A percentile compares a stretch with the other conserved stretches of the same genome.
Evolutionary conservation across 768 basidiomycete genomes (phyloP).

Genomic region (Trichaptum fuscoviolaceum): DNA sequence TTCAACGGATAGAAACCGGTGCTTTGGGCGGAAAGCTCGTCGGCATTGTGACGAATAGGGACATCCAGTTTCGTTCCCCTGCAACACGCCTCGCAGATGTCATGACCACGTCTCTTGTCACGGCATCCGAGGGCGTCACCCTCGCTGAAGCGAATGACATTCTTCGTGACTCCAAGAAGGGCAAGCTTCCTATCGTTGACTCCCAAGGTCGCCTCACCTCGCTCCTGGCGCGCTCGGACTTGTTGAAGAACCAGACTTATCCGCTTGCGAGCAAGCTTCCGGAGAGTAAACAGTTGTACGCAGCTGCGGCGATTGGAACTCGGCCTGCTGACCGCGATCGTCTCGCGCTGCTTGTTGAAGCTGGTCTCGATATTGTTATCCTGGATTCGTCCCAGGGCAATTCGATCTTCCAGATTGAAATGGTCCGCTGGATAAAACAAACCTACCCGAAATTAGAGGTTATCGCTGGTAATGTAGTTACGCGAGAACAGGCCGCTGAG

Average conservation of each 20-base stretch:
- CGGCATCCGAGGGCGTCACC: conserved; percentile 83
- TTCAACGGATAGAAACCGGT: conserved; percentile 63
- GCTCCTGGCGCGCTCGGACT: conserved; percentile 92
- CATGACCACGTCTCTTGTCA: conserved; percentile 88
- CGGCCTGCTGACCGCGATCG: conserved; percentile 84
- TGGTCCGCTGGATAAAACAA: conserved; percentile 89
- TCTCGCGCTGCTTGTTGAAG: conserved; percentile 80
- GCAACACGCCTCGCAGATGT: conserved; percentile 65
- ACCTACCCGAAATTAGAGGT: conserved; percentile 85
- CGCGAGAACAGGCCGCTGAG: conserved; percentile 91
- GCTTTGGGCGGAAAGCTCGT: conserved; percentile 85
- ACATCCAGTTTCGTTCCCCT: conserved; percentile 85
- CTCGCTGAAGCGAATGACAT: conserved; percentile 90
- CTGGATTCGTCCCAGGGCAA: conserved; percentile 98
- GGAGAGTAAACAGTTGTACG: conserved; percentile 89
- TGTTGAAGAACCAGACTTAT: conserved; percentile 96
- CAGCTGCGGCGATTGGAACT: conserved; percentile 93
- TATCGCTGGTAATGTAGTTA: conserved; percentile 97
- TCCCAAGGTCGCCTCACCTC: conserved; percentile 58
- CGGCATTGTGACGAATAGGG: conserved; percentile 94
- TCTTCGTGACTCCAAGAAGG: conserved; percentile 94
- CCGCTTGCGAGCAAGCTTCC: conserved; percentile 92
- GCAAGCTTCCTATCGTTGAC: conserved; percentile 88
- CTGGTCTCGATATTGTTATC: conserved; percentile 91
- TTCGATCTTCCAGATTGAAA: conserved; percentile 88